phyloP scores from a whole-genome alignment of 2,329 filamentous ascomycete species.

The Diplocarpon rosae region DNA sequence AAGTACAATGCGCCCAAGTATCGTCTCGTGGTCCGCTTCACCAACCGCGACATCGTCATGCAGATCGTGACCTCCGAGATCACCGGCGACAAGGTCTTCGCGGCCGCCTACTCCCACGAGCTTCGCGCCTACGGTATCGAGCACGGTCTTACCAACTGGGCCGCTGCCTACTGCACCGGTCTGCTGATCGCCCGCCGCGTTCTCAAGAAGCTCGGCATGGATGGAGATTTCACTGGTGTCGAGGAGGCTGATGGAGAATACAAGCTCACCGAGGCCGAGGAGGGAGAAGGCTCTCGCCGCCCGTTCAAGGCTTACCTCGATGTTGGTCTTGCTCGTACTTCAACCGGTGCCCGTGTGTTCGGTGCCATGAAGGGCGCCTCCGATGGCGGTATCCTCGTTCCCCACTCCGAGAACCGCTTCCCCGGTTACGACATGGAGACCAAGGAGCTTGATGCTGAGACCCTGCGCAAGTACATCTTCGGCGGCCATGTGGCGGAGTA shows the following conservation, averaged over 20 bases:
- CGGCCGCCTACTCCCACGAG: conserved; percentile 90
- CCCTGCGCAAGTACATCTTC: conserved; percentile 98
- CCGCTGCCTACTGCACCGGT: conserved; percentile 91
- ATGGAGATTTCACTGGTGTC: conserved; percentile 87
- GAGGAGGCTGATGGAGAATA: conserved; percentile 96
- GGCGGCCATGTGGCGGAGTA: conserved; percentile 98
- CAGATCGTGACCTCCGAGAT: conserved; percentile 97
- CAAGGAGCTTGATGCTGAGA: conserved; percentile 96
- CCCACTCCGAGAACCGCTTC: conserved; percentile 99
- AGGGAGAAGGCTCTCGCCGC: conserved; percentile 78
- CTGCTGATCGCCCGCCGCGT: conserved; percentile 94
- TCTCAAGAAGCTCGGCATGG: conserved; percentile 92
- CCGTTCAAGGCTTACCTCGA: conserved; percentile 99
- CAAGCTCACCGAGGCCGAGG: conserved; percentile 86
- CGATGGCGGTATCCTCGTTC: conserved; percentile 91
- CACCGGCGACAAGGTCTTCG: conserved; percentile 94
- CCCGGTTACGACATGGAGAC: conserved; percentile 93
- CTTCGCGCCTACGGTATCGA: conserved; percentile 94
- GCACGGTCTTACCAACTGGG: conserved; percentile 99
- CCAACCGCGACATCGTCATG: conserved; percentile 98
- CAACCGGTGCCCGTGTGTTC: conserved; percentile 97
- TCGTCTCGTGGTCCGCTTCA: conserved; percentile 97
- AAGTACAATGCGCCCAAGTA: conserved; percentile 99
- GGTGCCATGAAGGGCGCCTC: conserved; percentile 99
- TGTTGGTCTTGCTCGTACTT: conserved; percentile 93